Percentiles rank a stretch among this genome's conserved stretches.
Evolutionary conservation across 176 grass and related monocot genomes (phyloP).

Genomic region (Phragmites australis): DNA sequence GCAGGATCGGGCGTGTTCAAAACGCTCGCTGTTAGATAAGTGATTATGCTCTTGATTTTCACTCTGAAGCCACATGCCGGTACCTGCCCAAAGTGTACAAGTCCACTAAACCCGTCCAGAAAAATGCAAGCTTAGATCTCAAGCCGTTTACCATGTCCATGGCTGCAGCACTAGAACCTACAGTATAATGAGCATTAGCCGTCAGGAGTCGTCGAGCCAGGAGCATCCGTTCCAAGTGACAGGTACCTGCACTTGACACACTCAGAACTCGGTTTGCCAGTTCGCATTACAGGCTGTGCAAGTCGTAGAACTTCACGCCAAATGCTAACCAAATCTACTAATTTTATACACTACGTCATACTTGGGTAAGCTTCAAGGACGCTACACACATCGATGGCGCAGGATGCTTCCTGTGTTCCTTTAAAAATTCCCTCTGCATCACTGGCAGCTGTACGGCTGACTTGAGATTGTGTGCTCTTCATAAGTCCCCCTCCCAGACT

Average conservation of each 20-base stretch:
- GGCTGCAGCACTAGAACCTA: not conserved
- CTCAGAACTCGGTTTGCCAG: slow-evolving; percentile 28
- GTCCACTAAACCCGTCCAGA: not conserved
- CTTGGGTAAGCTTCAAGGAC: not conserved
- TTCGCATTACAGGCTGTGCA: slow-evolving; percentile 19
- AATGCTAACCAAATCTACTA: not conserved
- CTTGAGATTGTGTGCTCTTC: not conserved
- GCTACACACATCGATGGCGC: not conserved
- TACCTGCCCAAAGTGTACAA: not conserved
- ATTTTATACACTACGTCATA: slow-evolving; percentile 3
- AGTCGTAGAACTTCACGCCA: slow-evolving; percentile 10
- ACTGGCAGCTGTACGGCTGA: slow-evolving; percentile 47
- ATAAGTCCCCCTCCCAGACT: not conserved
- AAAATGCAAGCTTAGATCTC: not conserved
- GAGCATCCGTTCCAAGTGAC: slow-evolving; percentile 24
- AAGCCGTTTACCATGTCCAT: slow-evolving; percentile 7
- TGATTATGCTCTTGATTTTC: slow-evolving; percentile 11
- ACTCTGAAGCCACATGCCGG: slow-evolving; percentile 9
- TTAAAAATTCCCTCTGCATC: slow-evolving; percentile 8
- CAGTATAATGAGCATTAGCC: not conserved
- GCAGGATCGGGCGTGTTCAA: too few species aligned
- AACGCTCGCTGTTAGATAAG: too few species aligned
- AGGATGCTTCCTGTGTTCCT: slow-evolving; percentile 37
- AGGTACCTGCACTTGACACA: slow-evolving; percentile 7
- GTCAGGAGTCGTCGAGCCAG: not conserved